Base-by-base conservation (phyloP, 148 eudicot genomes). In the Rhododendron vialii region DNA sequence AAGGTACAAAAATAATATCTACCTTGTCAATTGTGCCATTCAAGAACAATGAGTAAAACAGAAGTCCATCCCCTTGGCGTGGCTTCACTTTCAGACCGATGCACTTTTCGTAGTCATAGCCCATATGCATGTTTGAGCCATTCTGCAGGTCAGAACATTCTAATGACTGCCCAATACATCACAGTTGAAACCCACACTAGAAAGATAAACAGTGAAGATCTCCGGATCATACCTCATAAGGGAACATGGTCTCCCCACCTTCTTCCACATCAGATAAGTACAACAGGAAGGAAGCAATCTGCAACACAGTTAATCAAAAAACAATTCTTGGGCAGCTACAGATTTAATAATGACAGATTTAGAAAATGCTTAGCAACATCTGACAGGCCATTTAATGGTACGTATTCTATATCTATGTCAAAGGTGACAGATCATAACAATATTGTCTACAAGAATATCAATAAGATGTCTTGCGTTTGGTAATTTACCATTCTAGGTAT, bases 221-320 rank as follows among this genome's bases (percentile, higher is more conserved):
- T 57, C 53, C 55, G 11, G 17, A 51, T 85, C 85, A 38, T 91
- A 92, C 96, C 93, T 94, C 96, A 74, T 75, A 94, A 36, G 96
- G 96, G 86, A 94, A 94, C 93, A 94, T 92, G 59, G 96, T 94
- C 90, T 94, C 96, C 48, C 96, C 96, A 75, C 96, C 96, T 90
- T 91, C 94, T 92, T 94, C 94, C 83, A 92, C 96, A 83, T 94
- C 94, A 67, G 96, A 92, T 76, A 94, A 85, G 86, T 94, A 94
- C 81, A 94, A 89, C 90, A 94, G 90, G 88, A 94, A 94, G 80
- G 96, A 92, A 80, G 94, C 96, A 83, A 92, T 84, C 96, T 94
- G 92, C 88, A 88, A 51, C 84, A 86, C 75, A 69, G 80, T 55
- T 59, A 43, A 78, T 35, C 67, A 50, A 71, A 53, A 47, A 76